phyloP scores from a whole-genome alignment of 495 filamentous ascomycete species.

The Aspergillus ostianus region DNA sequence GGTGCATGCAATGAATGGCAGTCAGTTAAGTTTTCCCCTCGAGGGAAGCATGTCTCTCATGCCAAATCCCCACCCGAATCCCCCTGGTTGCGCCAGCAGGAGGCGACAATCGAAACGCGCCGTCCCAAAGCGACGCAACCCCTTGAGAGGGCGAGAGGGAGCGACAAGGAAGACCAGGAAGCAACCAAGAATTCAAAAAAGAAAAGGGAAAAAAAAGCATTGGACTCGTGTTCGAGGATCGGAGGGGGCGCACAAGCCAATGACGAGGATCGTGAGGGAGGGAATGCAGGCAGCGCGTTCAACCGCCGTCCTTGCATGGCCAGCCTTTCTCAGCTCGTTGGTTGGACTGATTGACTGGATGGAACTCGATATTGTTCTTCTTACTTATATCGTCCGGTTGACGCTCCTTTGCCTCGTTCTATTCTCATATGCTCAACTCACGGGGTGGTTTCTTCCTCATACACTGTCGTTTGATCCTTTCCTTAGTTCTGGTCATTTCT shows the following conservation, averaged over 20 bases:
- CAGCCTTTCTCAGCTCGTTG: background rate
- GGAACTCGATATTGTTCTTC: too few species aligned
- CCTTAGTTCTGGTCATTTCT: conserved; percentile 1
- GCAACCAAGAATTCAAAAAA: background rate
- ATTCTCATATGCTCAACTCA: background rate
- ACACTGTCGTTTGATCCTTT: background rate
- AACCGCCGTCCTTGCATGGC: conserved; percentile 20
- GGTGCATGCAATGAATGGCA: background rate
- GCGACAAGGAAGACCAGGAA: too few species aligned
- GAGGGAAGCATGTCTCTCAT: background rate
- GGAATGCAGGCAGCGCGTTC: conserved; percentile 23
- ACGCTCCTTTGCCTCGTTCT: background rate
- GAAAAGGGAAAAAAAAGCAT: background rate
- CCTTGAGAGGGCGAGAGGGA: background rate
- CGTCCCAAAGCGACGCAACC: conserved; percentile 5
- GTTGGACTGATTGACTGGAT: too few species aligned
- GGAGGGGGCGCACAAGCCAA: background rate
- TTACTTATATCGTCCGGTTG: background rate
- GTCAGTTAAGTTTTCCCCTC: background rate
- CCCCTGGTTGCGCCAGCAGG: background rate
- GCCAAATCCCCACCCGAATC: background rate
- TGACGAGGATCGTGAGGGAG: conserved; percentile 5
- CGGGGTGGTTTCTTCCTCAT: background rate
- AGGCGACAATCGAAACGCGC: conserved; percentile 9
- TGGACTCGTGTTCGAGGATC: conserved; percentile 9